Evolutionary conservation across 2,329 filamentous ascomycete species (phyloP).

Genomic region (Penicillium aurantiogriseum): DNA sequence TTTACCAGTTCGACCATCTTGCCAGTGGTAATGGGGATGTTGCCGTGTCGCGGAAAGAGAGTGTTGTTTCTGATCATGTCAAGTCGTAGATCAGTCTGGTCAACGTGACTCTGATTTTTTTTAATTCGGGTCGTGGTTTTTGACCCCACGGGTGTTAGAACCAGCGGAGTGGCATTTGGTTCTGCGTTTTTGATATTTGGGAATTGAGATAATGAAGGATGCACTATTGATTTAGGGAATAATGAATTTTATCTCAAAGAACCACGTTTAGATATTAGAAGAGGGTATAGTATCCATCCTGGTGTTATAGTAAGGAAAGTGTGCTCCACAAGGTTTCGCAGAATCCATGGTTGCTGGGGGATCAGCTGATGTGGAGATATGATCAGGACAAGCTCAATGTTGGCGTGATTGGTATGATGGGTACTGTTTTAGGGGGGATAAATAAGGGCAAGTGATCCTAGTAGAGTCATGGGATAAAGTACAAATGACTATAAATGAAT

Average conservation of each 20-base stretch:
- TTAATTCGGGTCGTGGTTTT: background rate
- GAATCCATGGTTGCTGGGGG: conserved; percentile 20
- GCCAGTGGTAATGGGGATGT: background rate
- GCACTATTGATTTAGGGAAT: background rate
- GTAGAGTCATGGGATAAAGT: background rate
- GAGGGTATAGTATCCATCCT: no score
- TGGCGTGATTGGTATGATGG: background rate
- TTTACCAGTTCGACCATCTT: conserved; percentile 51
- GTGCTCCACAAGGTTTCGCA: conserved; percentile 12
- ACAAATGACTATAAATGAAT: background rate
- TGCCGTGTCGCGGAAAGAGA: background rate
- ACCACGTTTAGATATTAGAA: background rate
- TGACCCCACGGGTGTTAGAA: no score
- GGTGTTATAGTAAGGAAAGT: background rate
- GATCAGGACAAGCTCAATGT: background rate
- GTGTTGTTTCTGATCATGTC: conserved; percentile 1
- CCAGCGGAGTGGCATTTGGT: background rate
- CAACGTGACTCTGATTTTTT: background rate
- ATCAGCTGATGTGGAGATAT: conserved; percentile 21
- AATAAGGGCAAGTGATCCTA: background rate
- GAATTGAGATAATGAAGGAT: background rate
- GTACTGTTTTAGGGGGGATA: background rate
- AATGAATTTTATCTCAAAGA: background rate
- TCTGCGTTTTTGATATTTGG: background rate
- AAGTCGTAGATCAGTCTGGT: conserved; percentile 1